These are phyloP conservation scores for Dissophora ornata DNA, from an alignment of 192 early-diverging fungal genomes.

Conservation along the genomic window DNA sequence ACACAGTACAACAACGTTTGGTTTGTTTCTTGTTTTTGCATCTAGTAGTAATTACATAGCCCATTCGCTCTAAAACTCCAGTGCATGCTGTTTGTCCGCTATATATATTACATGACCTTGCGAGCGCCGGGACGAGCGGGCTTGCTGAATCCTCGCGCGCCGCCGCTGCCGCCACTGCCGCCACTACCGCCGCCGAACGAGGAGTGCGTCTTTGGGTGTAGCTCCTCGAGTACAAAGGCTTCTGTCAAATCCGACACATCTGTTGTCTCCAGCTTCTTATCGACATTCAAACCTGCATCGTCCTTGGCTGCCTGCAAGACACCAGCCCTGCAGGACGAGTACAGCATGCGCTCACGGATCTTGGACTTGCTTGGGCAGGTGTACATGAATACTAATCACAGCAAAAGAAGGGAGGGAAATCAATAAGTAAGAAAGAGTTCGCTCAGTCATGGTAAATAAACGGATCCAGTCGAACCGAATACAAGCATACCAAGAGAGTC, in stretches of 20 bases:
- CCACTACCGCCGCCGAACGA: slow-evolving; percentile 4
- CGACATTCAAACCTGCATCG: slow-evolving; percentile 63
- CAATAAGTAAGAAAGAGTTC: slow-evolving; percentile 5
- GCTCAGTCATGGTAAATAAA: no score
- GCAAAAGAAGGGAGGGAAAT: background rate
- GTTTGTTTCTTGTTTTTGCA: no score
- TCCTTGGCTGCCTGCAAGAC: slow-evolving; percentile 69
- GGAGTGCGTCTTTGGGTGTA: slow-evolving; percentile 44
- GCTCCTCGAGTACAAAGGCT: slow-evolving; percentile 64
- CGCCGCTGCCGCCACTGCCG: background rate
- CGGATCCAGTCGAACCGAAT: no score
- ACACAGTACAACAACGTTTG: no score
- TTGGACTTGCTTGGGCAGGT: slow-evolving; percentile 85
- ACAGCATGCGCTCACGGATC: slow-evolving; percentile 92
- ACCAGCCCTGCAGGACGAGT: slow-evolving; percentile 78
- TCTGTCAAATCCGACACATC: slow-evolving; percentile 67
- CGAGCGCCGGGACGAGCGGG: slow-evolving; percentile 49
- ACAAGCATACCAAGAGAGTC: slow-evolving; percentile 64
- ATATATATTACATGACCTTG: slow-evolving; percentile 52
- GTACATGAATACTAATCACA: slow-evolving; percentile 83
- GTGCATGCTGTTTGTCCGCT: no score
- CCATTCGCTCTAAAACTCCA: no score
- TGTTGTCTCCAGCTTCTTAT: slow-evolving; percentile 77
- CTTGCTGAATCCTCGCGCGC: slow-evolving; percentile 38
- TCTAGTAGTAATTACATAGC: no score